Percentiles rank a stretch among this genome's conserved stretches.
These are phyloP conservation scores for Talaromyces piceae DNA, from an alignment of 2,329 filamentous ascomycete species.

Conservation along the genomic window DNA sequence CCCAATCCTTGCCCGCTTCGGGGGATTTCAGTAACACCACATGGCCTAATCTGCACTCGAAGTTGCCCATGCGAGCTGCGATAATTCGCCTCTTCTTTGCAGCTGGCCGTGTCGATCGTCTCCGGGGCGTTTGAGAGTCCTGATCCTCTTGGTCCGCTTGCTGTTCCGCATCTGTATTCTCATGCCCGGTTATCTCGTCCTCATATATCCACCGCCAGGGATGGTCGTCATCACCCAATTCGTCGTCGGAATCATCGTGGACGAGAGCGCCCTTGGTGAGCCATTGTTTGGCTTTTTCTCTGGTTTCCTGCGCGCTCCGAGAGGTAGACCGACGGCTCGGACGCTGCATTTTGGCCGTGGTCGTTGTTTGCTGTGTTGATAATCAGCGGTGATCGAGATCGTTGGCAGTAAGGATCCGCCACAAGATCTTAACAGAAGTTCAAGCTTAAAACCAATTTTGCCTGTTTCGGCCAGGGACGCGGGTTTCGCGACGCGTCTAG, in stretches of 20 bases:
- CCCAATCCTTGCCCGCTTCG: conserved; percentile 81
- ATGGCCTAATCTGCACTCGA: conserved; percentile 76
- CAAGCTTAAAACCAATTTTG: conserved; percentile 6
- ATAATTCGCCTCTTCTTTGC: conserved; percentile 50
- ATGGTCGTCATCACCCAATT: conserved; percentile 64
- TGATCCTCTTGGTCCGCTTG: conserved; percentile 14
- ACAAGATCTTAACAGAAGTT: not conserved
- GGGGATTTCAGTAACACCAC: conserved; percentile 81
- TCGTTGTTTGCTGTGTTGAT: not conserved
- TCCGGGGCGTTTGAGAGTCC: conserved; percentile 19
- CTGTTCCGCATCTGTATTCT: conserved; percentile 13
- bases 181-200: conserved; percentile 18
- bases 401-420: not conserved
- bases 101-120: conserved; percentile 23
- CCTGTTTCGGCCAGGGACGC: conserved; percentile 6
- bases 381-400: not conserved
- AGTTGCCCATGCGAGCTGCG: conserved; percentile 73
- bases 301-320: conserved; percentile 17
- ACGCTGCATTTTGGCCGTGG: conserved; percentile 1
- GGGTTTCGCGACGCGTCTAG: not conserved
- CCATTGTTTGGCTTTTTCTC: conserved; percentile 38
- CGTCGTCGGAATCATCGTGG: conserved; percentile 81
- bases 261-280: conserved; percentile 55
- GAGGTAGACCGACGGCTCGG: not conserved
- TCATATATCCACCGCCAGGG: conserved; percentile 77